Base-by-base conservation (phyloP, 1,284 basidiomycete genomes). In the Ceratobasidium theobromae region DNA sequence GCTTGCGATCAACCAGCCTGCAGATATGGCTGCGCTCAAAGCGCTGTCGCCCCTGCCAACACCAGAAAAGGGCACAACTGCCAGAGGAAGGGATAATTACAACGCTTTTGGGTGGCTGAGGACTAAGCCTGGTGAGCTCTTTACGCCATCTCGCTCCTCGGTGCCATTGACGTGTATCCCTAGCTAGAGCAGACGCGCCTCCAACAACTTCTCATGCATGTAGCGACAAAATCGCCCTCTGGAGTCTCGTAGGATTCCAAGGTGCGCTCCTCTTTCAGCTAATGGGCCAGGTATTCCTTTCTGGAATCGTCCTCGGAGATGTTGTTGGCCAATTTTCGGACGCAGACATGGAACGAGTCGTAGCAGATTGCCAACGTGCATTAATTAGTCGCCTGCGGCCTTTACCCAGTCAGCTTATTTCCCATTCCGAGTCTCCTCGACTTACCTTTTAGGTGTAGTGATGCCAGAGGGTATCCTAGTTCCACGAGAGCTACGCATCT, bases 221-320 rank as follows among this genome's bases (percentile, higher is more conserved):
- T 76, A 92, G 89, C 70, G 94, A 97, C 76, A 97, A 97, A 76
- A 87, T 97, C 46, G 91, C 91, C 0, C 76, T 81, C 1, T 97
- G 92, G 91, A 84, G 79, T 68, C 83, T 88, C 0, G 76, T 93
- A 1, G 94, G 94, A 0, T 78, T 95, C n/a, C 93, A 95, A 73
- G 94, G 94, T 2, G 87, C 88, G 0, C 76, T 95, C 48, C 81
- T 84, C 1, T 82, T 85, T 0, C 74, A 72, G 1, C 74, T 89
- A 25, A 75, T 92, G 16, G 69, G 75, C 1, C 88, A 89, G 0
- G 65, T 95, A 2, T 91, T 90, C 72, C 75, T 95, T 12, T 75
- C 78, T 53, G 74, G 74, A 23, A 76, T 96, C 32, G 77, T 93
- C 43, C 79, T 97, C 1, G 91, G 91, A 0, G 89, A 88, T 35